Evolutionary conservation across 2,329 filamentous ascomycete genomes (phyloP), one percentile per base, ranked within the genome.

Genomic region (Aspergillus floridensis): DNA sequence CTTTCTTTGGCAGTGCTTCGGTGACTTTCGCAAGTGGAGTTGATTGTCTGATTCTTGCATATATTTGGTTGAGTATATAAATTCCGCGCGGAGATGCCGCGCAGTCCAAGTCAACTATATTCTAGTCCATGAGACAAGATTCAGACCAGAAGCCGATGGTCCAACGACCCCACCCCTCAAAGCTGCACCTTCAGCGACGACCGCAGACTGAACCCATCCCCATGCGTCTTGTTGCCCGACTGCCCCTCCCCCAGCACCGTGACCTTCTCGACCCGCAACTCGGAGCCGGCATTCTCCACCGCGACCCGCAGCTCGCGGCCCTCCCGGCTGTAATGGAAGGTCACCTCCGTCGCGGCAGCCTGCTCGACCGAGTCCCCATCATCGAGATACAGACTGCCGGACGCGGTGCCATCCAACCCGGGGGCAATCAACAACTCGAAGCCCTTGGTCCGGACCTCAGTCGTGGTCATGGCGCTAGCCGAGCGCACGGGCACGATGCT

Each of bases 351-450:
- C n/a, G 80, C 84, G 1, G 58, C 51, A 2, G 52, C 49, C 73
- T 90, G 89, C 59, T 84, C 77, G 53, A 93, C 66, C 26, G 83
- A 86, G 59, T 87, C 86, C 8, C 91, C 91, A 61, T 96, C 91
- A 65, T 95, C 91, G 5, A 95, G 76, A 71, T 93, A 95, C 58
- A 95, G 78, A 54, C 81, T 79, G 0, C 91, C 91, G 1, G 70
- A 73, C 0, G 91, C 91, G 6, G 77, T 84, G 3, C 88, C 89
- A 54, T 88, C 77, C 0, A 71, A 68, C 5, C 82, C 85, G 0
- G 89, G 82, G 0, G 90, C 88, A 49, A 96, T 81, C 38, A 93
- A 68, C 53, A 96, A 77, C 70, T 88, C 82, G 76, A 93, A 93
- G 65, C 86, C 80, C 66, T 89, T 79, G 64, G 84, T 80, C 48